Base-by-base conservation (phyloP, 2,329 filamentous ascomycete species). In the Penicillium olsonii region DNA sequence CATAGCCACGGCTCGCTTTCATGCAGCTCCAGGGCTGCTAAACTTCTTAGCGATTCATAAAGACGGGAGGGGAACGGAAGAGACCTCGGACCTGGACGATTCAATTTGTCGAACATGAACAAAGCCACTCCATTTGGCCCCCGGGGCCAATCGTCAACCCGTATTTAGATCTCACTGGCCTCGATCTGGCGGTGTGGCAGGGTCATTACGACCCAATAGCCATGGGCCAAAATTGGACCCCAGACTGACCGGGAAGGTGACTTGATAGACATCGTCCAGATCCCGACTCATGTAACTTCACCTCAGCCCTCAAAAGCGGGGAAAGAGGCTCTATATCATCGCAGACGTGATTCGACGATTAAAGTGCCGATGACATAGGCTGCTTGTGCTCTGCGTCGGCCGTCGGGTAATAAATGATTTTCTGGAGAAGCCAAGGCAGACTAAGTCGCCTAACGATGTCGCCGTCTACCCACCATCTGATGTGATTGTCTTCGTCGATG, bases 171-270 rank as follows among this genome's bases (percentile, higher is more conserved):
- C 12, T 20, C 40, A 42, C 14, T 14, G 24, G 29, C 35, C 19
- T 26, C 29, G 31, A 35, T 38, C 38, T 49, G 37, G 46, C 46
- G 46, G 35, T 44, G 42, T 39, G 34, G 22, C 37, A 17, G n/a
- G 12, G 22, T 6, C 22, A 38, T 14, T 9, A n/a, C 19, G 37
- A 39, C 27, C 41, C 37, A 34, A 45, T 38, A 6, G 10, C 26
- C 27, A 39, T 34, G n/a, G 17, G 27, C 6, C 22, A 26, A 45
- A 20, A 27, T 19, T 34, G 15, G 19, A 42, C 27, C 26, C 27
- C 34, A 34, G 19, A 33, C 15, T 35, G 33, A 15, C 18, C 8
- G 43, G 20, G 17, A n/a, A 35, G 20, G 19, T 39, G 37, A 27
- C 40, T 24, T 39, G 20, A 45, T 11, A 45, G 38, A 29, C 20